These are phyloP conservation scores for Peltaster fructicola DNA, from an alignment of 2,329 filamentous ascomycete species.

Conservation along the genomic window DNA sequence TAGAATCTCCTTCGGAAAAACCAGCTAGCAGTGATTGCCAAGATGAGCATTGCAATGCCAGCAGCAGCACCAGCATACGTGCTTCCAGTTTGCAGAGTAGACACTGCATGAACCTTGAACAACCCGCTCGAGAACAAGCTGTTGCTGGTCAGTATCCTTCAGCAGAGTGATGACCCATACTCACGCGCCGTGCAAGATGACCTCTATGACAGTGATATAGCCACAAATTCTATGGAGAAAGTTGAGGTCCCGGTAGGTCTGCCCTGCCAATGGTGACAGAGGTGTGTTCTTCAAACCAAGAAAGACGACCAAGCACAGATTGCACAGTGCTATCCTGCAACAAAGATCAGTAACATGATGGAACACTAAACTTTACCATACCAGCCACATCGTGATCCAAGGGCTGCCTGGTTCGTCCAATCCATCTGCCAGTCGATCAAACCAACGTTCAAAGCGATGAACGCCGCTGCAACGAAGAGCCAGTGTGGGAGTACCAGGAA, in stretches of 20 bases:
- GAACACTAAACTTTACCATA: too few relatives aligned
- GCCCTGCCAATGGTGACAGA: constrained; percentile 10
- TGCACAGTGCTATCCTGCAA: constrained; percentile 9
- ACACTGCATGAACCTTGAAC: constrained; percentile 2
- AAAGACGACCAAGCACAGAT: constrained; percentile 11
- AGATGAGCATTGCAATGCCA: constrained; percentile 9
- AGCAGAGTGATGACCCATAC: constrained; percentile 1
- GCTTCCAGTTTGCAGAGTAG: constrained; percentile 5
- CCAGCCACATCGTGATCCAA: too few relatives aligned
- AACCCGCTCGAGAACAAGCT: background rate
- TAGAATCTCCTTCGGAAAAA: constrained; percentile 9
- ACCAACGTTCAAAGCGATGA: too few relatives aligned
- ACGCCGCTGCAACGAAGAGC: too few relatives aligned
- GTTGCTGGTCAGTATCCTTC: background rate
- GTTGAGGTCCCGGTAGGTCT: constrained; percentile 11
- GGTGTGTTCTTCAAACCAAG: constrained; percentile 13
- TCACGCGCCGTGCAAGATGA: constrained; percentile 9
- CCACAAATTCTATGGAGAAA: constrained; percentile 11
- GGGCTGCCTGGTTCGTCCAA: too few relatives aligned
- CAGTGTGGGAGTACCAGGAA: background rate
- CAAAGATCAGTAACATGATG: background rate
- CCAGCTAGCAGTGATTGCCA: constrained; percentile 9
- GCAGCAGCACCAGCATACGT: constrained; percentile 9
- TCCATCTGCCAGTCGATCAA: too few relatives aligned
- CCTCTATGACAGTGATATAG: constrained; percentile 9